Evolutionary conservation across 306 rosid genomes (phyloP), one percentile per base, ranked within the genome.

Genomic region (Oxytropis ochrocephala): DNA sequence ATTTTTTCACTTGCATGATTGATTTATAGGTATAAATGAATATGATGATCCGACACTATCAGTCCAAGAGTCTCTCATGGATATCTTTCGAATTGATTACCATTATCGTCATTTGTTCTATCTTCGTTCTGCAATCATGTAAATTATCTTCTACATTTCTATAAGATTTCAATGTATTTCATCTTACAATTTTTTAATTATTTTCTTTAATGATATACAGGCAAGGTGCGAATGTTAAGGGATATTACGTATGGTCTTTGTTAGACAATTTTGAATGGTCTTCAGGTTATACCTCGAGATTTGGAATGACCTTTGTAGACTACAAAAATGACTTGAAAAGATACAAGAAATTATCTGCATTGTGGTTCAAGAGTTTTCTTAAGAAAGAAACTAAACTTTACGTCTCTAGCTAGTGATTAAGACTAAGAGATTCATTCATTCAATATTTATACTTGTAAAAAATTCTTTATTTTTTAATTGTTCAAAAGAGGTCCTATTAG

Each of bases 201-300:
- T 19, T 2, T 1, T 58, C 49, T 56, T 39, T 6, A 0, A 33
- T 43, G 7, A 8, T 42, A 8, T 39, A 29, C 58, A 84, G 90
- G 78, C 14, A 54, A 50, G 92, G 96, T 0, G 87, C 53, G 1
- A 86, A 81, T 5, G 92, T 89, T 7, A 81, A 72, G 8, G 92
- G 92, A 0, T 86, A 84, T 16, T 89, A 78, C 41, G 75, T 85
- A 65, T 89, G 96, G 96, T 82, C 90, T 0, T 62, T 89, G 43
- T 49, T 85, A 11, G 92, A 89, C 38, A 83, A 81, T 42, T 86
- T 82, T 44, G 92, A 89, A 71, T 89, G 96, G 96, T 16, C 14
- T 0, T 55, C 27, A 0, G 96, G 96, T 1, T 89, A 76, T 9
- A 68, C 78, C 0, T 56, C 70, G 2, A 76, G 88, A 2, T 89